Base-by-base conservation (phyloP, 2,329 filamentous ascomycete genomes). In the Botrytis paeoniae region DNA sequence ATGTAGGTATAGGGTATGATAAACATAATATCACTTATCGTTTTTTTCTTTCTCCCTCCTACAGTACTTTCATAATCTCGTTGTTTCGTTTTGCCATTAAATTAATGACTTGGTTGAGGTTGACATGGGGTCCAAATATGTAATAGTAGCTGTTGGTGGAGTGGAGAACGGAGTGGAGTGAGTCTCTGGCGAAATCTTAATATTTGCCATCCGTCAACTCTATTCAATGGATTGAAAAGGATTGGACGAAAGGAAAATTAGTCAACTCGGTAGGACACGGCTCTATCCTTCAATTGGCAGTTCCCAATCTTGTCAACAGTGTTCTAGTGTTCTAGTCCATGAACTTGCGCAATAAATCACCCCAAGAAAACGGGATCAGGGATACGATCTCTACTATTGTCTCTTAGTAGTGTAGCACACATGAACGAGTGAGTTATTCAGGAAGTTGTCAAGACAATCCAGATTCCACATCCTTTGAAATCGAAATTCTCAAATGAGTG, bases 261-360 rank as follows among this genome's bases (percentile, higher is more conserved):
- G 35, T n/a, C 48, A 41, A 68, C 48, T 68, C 48, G 4, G n/a
- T 32, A 43, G 18, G n/a, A 57, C 39, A 69, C 65, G 25, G 68
- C 59, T 63, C 68, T 59, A 57, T 71, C 51, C 48, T 57, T 25
- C 65, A 69, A 69, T 32, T 59, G 65, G 65, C 65, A 69, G 65
- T 32, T 69, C 65, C 57, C 20, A 57, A 57, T 32, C 16, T 68
- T 57, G 45, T 68, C 51, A 54, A 35, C 25, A 29, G 45, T 29
- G 32, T 8, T 65, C n/a, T 51, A 51, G 60, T 41, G 35, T 65
- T 48, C 29, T 65, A 65, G 35, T 69, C 37, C 48, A 41, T 16
- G 41, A 45, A n/a, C 68, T 70, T 70, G 68, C 68, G 68, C 68
- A 70, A 70, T 62, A 61, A 65, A 14, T 14, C 39, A 57, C 22